Base-by-base conservation (phyloP, 768 basidiomycete species). In the Tubosaeta brunneosetosa region DNA sequence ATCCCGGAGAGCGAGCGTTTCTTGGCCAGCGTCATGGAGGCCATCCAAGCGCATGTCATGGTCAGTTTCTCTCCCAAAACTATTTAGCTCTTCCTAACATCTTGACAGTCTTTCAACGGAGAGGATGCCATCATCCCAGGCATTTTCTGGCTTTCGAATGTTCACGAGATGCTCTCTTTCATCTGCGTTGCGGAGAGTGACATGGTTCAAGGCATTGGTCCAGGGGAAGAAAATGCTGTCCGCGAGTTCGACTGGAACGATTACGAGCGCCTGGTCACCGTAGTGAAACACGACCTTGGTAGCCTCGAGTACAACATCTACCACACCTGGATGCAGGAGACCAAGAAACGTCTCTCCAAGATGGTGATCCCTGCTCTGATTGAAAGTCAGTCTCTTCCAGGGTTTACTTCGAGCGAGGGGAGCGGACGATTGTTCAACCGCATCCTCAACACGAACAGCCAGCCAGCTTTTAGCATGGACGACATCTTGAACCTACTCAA, bases 291-390 rank as follows among this genome's bases (percentile, higher is more conserved):
- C 66, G 97, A 99, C 68, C 83, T 99, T 40, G 97, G 98, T 72
- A 93, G 90, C 55, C 76, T 99, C 65, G 95, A 99, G 74, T 98
- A 97, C 77, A 99, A 99, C 77, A 95, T 99, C 71, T 98, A 97
- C 70, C 95, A 97, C 69, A 97, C 95, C 0, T 97, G 93, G 91
- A 98, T 99, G 93, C 74, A 89, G 51, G 97, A 97, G 74, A 90
- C 93, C 36, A 99, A 98, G 83, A 94, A 93, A 74, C 88, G 86
- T 52, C 76, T 99, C 37, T 79, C 84, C 43, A 98, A 97, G 77
- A 98, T 98, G 94, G 90, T 98, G 41, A 93, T 99, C 52, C 97
- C 97, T n/a, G 97, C 97, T 4, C 72, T 98, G 55, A 94, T 98
- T 61, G 97, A 98, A 71, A 94, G 91, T 58, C 97, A 98, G 67